Conservation (phyloP, 2,329 filamentous ascomycete genomes). For the Cryphonectria naterciae region DNA sequence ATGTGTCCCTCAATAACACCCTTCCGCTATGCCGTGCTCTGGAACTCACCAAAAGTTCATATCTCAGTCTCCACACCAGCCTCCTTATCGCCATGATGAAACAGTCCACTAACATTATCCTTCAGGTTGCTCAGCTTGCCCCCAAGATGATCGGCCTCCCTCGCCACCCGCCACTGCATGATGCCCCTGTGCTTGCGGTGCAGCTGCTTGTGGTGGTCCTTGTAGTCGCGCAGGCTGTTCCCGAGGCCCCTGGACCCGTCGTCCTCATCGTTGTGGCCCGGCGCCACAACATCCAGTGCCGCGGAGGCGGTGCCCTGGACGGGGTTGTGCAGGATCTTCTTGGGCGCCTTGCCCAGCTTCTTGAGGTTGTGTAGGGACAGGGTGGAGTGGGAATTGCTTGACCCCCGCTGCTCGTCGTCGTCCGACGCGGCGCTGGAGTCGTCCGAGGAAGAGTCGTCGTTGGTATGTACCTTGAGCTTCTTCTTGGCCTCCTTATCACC, state of each 20-base stretch:
- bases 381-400: constrained; percentile 26
- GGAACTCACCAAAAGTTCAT: constrained; percentile 41
- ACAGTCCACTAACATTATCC: constrained; percentile 59
- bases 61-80: constrained; percentile 71
- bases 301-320: constrained; percentile 31
- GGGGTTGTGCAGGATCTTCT: constrained; percentile 30
- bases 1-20: not conserved
- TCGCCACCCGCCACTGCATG: constrained; percentile 72
- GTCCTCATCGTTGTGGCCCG: constrained; percentile 42
- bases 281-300: constrained; percentile 19
- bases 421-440: constrained; percentile 32
- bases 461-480: constrained; percentile 28
- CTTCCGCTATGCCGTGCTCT: not conserved
- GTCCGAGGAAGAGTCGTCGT: constrained; percentile 30
- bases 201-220: constrained; percentile 59
- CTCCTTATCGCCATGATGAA: constrained; percentile 63
- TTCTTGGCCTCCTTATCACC: constrained; percentile 27
- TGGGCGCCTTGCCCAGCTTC: constrained; percentile 41
- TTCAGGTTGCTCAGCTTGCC: constrained; percentile 58
- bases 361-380: constrained; percentile 33
- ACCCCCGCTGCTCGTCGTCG: constrained; percentile 35
- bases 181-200: constrained; percentile 69
- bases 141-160: constrained; percentile 56
- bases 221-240: constrained; percentile 63
- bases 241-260: constrained; percentile 50